Evolutionary conservation across 2,329 filamentous ascomycete species (phyloP), one percentile per base, ranked within the genome.

Genomic region (Pseudocercospora fijiensis): DNA sequence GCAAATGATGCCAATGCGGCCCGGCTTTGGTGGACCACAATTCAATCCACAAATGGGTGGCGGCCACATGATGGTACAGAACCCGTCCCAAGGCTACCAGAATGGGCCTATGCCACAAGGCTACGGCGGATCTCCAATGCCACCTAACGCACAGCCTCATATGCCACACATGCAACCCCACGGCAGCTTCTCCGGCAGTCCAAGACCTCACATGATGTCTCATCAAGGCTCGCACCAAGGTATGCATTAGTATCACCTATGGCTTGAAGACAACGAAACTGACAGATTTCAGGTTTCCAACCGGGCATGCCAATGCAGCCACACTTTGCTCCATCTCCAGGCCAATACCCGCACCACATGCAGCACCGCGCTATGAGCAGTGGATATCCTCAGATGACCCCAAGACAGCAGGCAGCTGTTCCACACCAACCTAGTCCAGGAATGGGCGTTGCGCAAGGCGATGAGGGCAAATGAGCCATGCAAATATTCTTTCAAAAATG

Each of bases 221-320:
- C 93, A 93, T 69, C 92, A 96, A 79, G 91, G 91, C 61, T 97
- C 93, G 27, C 94, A 97, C 73, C 93, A 96, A 76, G 92, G 53
- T 56, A 41, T 22, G 28, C 53, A 18, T 22, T 9, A n/a, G 16
- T 10, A 56, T 9, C 3, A 7, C 16, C 28, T 10, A 11, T 20
- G 16, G 18, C 30, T 10, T 16, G 10, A 10, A 3, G 8, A 24
- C 24, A 8, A 8, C 45, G 18, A 51, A 6, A 26, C 53, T 56
- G 18, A 56, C 53, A 24, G 4, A 13, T 37, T 8, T 1, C 8
- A 56, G 53, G 93, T 45, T 89, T 74, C 91, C 65, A 71, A 37
- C 64, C 67, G 9, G 62, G 62, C 30, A 66, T 66, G 65, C 62
- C 55, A 8, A 68, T 67, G 64, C 65, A 67, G 62, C 66, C 62